A percentile compares a stretch with the other conserved stretches of the same genome.
phyloP scores from a whole-genome alignment of 192 early-diverging fungal genomes.

The Lunasporangiospora selenospora region DNA sequence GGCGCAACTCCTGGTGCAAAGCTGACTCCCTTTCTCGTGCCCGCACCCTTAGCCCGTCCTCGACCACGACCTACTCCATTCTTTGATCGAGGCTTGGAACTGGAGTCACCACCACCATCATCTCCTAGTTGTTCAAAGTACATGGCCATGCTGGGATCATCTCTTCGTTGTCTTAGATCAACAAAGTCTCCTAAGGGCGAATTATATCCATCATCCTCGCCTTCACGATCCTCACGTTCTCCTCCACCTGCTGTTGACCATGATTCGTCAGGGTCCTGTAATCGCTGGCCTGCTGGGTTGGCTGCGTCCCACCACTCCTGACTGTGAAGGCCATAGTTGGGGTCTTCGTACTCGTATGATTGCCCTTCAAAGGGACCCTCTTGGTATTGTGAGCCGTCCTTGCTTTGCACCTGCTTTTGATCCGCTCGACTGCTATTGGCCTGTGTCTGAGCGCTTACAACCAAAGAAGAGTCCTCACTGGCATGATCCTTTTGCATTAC shows the following conservation, averaged over 20 bases:
- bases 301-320: constrained; percentile 33
- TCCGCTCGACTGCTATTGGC: too few species aligned
- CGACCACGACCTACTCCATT: background rate
- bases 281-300: background rate
- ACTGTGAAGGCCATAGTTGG: constrained; percentile 25
- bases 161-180: constrained; percentile 24
- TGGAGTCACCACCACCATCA: background rate
- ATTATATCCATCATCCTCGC: constrained; percentile 1
- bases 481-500: too few species aligned
- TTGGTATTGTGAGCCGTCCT: background rate
- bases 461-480: too few species aligned
- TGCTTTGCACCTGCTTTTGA: background rate
- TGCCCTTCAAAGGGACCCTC: too few species aligned
- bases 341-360: constrained; percentile 18
- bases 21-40: too few species aligned
- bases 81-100: background rate
- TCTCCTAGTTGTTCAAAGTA: constrained; percentile 40
- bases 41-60: too few species aligned
- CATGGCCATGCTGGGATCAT: constrained; percentile 33
- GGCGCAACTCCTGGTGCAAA: background rate
- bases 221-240: background rate
- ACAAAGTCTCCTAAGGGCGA: constrained; percentile 36
- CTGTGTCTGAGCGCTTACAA: too few species aligned
- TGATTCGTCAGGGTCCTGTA: background rate
- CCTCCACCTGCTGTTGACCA: background rate